These are phyloP conservation scores for Volutella citrinella DNA, from an alignment of 2,329 filamentous ascomycete genomes.

Conservation along the genomic window DNA sequence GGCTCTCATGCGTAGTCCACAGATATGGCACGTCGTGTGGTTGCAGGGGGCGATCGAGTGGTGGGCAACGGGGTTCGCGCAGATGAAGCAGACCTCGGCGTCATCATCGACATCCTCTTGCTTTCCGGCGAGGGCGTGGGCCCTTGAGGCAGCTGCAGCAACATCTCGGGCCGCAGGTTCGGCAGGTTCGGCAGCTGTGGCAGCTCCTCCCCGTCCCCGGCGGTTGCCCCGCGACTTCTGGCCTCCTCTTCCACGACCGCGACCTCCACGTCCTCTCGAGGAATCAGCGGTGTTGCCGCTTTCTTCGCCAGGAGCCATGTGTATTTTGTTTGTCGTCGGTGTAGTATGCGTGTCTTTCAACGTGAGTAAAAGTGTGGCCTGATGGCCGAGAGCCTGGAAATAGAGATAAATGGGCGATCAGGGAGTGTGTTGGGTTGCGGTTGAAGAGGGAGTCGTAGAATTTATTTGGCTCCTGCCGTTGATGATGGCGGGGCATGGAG, in stretches of 20 bases:
- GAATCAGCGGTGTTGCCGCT: constrained; percentile 27
- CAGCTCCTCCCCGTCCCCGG: constrained; percentile 26
- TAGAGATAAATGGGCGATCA: no score
- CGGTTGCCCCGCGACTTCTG: constrained; percentile 6
- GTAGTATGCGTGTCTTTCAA: no score
- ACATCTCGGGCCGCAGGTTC: constrained; percentile 31
- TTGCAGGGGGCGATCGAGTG: constrained; percentile 91
- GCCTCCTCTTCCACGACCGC: constrained; percentile 40
- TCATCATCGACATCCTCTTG: constrained; percentile 52
- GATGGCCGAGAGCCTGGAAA: no score
- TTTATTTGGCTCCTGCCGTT: no score
- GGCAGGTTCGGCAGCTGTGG: constrained; percentile 17
- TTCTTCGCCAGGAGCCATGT: constrained; percentile 23
- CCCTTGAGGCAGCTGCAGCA: constrained; percentile 33
- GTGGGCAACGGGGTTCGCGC: constrained; percentile 85
- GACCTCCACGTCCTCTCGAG: constrained; percentile 39
- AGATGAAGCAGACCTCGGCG: constrained; percentile 93
- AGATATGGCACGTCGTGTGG: constrained; percentile 95
- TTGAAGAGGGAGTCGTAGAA: constrained; percentile 9
- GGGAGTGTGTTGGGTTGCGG: no score
- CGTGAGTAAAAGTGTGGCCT: no score
- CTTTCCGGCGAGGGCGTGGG: constrained; percentile 30
- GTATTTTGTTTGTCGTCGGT: no score
- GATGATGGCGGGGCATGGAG: no score
- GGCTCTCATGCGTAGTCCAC: constrained; percentile 83